Percentiles rank a stretch among this genome's conserved stretches.
Conservation (phyloP, 2,329 filamentous ascomycete genomes). For the Pseudogymnoascus sp. region DNA sequence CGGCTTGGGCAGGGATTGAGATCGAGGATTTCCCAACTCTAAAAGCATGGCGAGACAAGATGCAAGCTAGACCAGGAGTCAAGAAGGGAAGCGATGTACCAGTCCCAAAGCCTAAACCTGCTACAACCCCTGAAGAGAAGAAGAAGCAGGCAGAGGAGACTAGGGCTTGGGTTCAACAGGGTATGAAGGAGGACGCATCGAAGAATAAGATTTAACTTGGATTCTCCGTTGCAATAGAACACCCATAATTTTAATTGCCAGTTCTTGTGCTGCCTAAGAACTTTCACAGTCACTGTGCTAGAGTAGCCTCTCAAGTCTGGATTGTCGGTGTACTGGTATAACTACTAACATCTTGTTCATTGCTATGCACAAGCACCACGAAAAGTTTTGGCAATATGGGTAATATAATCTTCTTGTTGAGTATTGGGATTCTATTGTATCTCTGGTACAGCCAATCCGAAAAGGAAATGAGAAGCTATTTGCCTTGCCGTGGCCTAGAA, state of each 20-base stretch:
- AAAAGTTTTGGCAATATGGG: neutral
- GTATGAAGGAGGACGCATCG: constrained; percentile 59
- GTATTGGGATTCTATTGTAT: constrained; percentile 1
- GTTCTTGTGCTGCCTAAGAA: neutral
- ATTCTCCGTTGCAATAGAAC: neutral
- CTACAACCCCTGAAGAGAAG: constrained; percentile 40
- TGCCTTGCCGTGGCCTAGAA: neutral
- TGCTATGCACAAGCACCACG: neutral
- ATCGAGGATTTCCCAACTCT: constrained; percentile 67
- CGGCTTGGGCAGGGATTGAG: constrained; percentile 55
- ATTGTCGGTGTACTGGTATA: neutral
- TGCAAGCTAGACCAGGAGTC: constrained; percentile 60
- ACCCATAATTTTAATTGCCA: neutral
- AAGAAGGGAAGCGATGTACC: constrained; percentile 71
- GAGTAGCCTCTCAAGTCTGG: neutral
- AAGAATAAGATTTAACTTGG: constrained; percentile 2
- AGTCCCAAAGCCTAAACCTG: constrained; percentile 43
- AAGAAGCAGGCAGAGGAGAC: constrained; percentile 46
- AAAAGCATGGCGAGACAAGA: constrained; percentile 65
- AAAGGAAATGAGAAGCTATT: neutral
- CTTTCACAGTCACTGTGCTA: neutral
- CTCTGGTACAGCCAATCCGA: neutral
- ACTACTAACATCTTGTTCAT: neutral
- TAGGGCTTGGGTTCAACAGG: constrained; percentile 57
- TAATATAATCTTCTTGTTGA: neutral